Evolutionary conservation across 495 filamentous ascomycete genomes (phyloP), one percentile per base, ranked within the genome.

Genomic region (Entonaema liquescens): DNA sequence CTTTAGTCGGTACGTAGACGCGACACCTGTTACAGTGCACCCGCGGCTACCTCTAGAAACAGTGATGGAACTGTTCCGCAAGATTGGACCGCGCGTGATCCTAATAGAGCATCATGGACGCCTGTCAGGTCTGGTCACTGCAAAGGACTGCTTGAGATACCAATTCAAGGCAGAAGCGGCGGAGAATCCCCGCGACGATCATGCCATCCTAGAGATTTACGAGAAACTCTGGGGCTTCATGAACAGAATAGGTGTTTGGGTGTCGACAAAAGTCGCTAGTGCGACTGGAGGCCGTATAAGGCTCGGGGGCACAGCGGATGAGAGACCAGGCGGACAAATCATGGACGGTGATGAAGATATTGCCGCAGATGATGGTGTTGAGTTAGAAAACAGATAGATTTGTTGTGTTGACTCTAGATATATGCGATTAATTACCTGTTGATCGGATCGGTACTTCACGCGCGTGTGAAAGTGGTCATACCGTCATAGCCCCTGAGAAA

Each of bases 41-140:
- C 95, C 95, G 0, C 90, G 93, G 1, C 88, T 98, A 5, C 92
- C 95, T 0, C 87, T 99, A 0, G 95, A 99, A 79, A 99, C 95
- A 0, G 95, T 97, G 49, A 98, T 98, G 93, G 95, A 99, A 77
- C 88, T 98, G 49, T 99, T 99, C 85, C 95, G 95, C 76, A 99
- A 99, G 83, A 94, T 99, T 80, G 95, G 96, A 0, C 95, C 95
- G 2, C 89, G 96, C 1, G 93, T 97, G 12, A 93, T 99, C 58
- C 84, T 98, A 15, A 92, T 98, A 47, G 96, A 99, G 77, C 90
- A 97, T 75, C 90, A 90, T 52, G 95, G 95, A 23, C 86, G 88
- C 35, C 85, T 99, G 2, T 85, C 84, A 0, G 95, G 95, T 2
- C 84, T 98, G 5, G 93, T 99, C 11, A 99, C 95, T 0, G 92